Percentiles rank a stretch among this genome's conserved stretches.
Evolutionary conservation across 2,329 filamentous ascomycete genomes (phyloP).

Genomic region (Colletotrichum theobromicola): DNA sequence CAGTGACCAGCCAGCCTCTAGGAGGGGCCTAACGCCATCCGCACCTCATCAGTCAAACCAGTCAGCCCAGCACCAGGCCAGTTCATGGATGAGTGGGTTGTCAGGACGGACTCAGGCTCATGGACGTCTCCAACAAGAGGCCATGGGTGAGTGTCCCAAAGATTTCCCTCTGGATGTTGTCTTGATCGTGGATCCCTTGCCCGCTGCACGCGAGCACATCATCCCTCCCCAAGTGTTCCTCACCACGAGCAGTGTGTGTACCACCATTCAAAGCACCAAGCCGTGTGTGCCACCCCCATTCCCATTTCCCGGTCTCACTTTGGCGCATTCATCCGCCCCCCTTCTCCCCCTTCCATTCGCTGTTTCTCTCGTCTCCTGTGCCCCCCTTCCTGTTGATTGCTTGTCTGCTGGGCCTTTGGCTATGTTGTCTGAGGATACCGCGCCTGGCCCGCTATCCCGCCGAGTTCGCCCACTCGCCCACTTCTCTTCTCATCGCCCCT

Average conservation of each 20-base stretch:
- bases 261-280: neutral
- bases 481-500: neutral
- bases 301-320: constrained; percentile 10
- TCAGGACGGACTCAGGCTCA: constrained; percentile 1
- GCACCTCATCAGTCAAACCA: constrained; percentile 9
- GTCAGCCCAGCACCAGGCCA: neutral
- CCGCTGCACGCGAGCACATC: constrained; percentile 19
- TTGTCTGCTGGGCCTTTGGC: neutral
- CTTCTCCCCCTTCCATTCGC: neutral
- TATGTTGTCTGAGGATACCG: neutral
- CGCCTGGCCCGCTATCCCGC: neutral
- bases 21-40: constrained; percentile 9
- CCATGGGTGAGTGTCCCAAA: constrained; percentile 6
- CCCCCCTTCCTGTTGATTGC: neutral
- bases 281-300: neutral
- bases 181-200: constrained; percentile 16
- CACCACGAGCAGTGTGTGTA: neutral
- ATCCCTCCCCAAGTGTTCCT: neutral
- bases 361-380: neutral
- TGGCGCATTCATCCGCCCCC: constrained; percentile 10
- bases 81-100: constrained; percentile 10
- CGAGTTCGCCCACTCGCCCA: constrained; percentile 6
- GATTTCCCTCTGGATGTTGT: neutral
- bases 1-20: neutral
- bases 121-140: neutral